Base-by-base conservation (phyloP, 2,329 filamentous ascomycete species). In the Microsporum ferrugineum region DNA sequence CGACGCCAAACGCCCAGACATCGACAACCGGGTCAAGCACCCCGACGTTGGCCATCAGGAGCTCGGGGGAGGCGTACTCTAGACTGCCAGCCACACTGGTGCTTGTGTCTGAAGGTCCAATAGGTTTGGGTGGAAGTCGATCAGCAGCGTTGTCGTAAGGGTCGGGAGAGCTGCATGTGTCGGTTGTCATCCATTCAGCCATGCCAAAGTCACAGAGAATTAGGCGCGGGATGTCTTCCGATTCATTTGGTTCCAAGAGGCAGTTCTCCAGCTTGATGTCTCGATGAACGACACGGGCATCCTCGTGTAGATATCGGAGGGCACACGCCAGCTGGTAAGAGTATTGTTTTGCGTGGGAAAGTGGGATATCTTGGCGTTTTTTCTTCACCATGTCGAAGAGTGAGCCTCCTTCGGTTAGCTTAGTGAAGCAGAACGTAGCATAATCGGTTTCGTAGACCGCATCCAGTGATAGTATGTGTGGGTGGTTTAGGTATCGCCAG, bases 221-320 rank as follows among this genome's bases (percentile, higher is more conserved):
- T 5, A 88, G 68, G 39, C 80, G 79, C 2, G 58, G 51, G 17
- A 60, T 49, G 7, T 62, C 63, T 14, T 80, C 78, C 41, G 80
- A 75, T 0, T 70, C 71, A 3, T 79, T 77, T 2, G 76, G 73
- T 4, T 73, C 73, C 17, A 79, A 67, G 1, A 88, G 78, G 65
- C 84, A 86, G 65, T 88, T 88, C 68, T 88, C 85, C 29, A 87
- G 78, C 70, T 88, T 88, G 68, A 88, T 80, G 69, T 88, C 85
- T 56, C 85, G 79, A 68, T 88, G 85, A 29, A 86, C 83, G 31
- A 87, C 79, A 33, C 81, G 79, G 29, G 85, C 82, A 67, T 88
- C 85, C 69, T 87, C 82, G 68, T 88, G 85, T 6, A 88, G 74
- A 68, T 87, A 88, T 59, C 85, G 80, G 51, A 88, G 72, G 2